Percentiles rank a stretch among this genome's conserved stretches.
These are phyloP conservation scores for Ensete glaucum DNA, from an alignment of 176 grass and related monocot genomes.

Conservation along the genomic window DNA sequence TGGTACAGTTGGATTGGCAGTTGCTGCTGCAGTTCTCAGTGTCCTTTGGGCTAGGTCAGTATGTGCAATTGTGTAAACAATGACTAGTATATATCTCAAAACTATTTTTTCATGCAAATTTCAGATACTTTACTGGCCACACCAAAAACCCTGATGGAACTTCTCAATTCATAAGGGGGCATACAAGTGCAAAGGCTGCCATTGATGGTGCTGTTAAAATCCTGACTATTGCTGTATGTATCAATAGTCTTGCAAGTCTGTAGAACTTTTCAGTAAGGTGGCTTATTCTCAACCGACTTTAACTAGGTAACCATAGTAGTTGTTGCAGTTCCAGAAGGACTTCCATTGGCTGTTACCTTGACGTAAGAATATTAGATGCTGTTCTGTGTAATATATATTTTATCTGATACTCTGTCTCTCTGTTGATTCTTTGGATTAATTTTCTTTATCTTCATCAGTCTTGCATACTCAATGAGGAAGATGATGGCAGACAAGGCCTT, in stretches of 20 bases:
- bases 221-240: slow-evolving; percentile 82
- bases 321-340: slow-evolving; percentile 95
- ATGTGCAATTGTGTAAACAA: slow-evolving; percentile 22
- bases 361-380: slow-evolving; percentile 44
- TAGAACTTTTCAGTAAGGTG: slow-evolving; percentile 16
- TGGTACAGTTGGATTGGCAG: slow-evolving; percentile 75
- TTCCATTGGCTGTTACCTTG: slow-evolving; percentile 91
- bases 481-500: slow-evolving; percentile 95
- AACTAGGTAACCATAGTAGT: slow-evolving; percentile 85
- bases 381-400: slow-evolving; percentile 12
- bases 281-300: slow-evolving; percentile 32
- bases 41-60: slow-evolving; percentile 80
- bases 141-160: slow-evolving; percentile 72
- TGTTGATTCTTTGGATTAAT: not conserved
- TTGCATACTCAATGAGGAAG: slow-evolving; percentile 96
- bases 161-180: slow-evolving; percentile 61
- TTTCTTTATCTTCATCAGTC: slow-evolving; percentile 44
- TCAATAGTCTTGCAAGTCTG: slow-evolving; percentile 19
- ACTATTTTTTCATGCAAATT: not conserved
- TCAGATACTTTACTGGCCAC: slow-evolving; percentile 88
- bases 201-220: slow-evolving; percentile 93
- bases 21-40: slow-evolving; percentile 67
- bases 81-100: not conserved
- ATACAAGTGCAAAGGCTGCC: slow-evolving; percentile 52
- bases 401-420: not conserved